Base-by-base conservation (phyloP, 2,329 filamentous ascomycete species). In the Trichoderma oligosporum region DNA sequence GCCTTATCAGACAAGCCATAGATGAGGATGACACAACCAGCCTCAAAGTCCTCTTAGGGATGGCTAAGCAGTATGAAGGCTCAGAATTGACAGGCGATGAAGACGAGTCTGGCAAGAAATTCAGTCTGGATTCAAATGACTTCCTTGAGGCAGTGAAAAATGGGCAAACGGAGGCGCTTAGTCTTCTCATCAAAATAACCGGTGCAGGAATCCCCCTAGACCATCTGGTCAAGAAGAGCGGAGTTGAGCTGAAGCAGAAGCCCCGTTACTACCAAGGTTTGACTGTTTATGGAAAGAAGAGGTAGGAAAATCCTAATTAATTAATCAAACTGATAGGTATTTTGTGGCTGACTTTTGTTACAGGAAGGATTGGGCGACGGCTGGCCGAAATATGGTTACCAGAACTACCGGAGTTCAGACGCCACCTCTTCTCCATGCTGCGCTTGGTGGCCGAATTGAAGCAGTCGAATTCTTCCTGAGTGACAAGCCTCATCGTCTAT, bases 381-480 rank as follows among this genome's bases (percentile, higher is more conserved):
- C 82, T 6, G 83, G 84, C 3, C 79, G 82, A 11, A 73, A 74
- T 27, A 68, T 76, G 31, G 70, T 76, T 4, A 64, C 67, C 11
- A 73, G 67, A 38, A 65, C 71, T 3, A 70, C 68, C 0, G 79
- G 76, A 8, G 67, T 73, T 49, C 73, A 75, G 31, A 76, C 73
- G 0, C 81, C 85, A 2, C 88, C 86, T 3, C 71, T 89, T 7
- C 76, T 89, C 1, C 72, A 79, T 60, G 84, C 85, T 42, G 84
- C 82, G 11, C 64, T 73, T 7, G 63, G 64, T 2, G 83, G 84
- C 3, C 86, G 77, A 18, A 68, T 93, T n/a, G 81, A 86, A 36
- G 79, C 80, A 16, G 82, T 90, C 0, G 85, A 94, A 66, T 95
- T 88, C 83, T 89, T 93, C 68, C 71, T 91, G 56, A 85, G 87